These are phyloP conservation scores for Phytopythium litorale DNA, from an alignment of 352 stramenopile genomes.

Conservation along the genomic window DNA sequence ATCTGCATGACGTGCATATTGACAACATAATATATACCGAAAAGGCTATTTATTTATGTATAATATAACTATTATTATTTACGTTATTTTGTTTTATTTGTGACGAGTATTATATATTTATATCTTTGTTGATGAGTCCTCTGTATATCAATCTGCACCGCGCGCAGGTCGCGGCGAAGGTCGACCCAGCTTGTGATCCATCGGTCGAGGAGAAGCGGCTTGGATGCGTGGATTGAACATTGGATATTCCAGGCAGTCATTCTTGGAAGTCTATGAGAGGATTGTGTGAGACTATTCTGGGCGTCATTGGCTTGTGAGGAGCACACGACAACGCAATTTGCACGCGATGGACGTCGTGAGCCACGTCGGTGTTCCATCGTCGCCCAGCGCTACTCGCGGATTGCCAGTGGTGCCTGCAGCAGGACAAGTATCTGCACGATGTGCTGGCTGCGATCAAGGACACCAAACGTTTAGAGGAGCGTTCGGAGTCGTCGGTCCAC, in stretches of 20 bases:
- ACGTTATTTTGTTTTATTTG: too few species aligned
- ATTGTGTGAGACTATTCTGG: too few species aligned
- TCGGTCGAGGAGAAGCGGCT: constrained; percentile 21
- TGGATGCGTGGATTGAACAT: constrained; percentile 8
- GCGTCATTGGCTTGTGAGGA: background rate
- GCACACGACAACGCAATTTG: background rate
- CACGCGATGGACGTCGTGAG: background rate
- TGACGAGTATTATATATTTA: too few species aligned
- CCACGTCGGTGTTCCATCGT: background rate
- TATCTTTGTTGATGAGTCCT: background rate
- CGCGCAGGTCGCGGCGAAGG: constrained; percentile 15
- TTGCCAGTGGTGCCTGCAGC: background rate
- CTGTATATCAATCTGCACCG: constrained; percentile 10
- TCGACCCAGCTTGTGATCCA: constrained; percentile 14
- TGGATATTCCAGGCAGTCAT: background rate
- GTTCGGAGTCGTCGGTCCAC: background rate
- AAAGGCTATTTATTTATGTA: too few species aligned
- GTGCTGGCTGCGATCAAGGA: background rate
- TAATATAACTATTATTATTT: too few species aligned
- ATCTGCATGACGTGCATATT: too few species aligned
- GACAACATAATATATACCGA: too few species aligned
- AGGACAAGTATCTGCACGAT: background rate
- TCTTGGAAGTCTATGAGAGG: too few species aligned
- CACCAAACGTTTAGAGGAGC: background rate
- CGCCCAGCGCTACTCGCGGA: background rate